Evolutionary conservation across 1,139 yeast species (phyloP).

Genomic region (Suhomyces anneliseae): DNA sequence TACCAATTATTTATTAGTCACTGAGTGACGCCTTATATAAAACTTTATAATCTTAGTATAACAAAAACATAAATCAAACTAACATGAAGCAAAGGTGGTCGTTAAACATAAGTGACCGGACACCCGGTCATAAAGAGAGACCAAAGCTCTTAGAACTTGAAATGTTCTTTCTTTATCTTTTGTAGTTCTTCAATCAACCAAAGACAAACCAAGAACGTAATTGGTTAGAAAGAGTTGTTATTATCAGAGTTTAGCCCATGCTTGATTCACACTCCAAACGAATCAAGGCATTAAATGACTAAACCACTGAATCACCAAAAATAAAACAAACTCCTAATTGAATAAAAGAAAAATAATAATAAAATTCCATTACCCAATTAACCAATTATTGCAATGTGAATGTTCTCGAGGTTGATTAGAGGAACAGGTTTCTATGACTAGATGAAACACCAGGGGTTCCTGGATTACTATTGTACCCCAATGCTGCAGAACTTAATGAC

Average conservation of each 20-base stretch:
- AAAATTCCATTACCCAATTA: too few relatives aligned
- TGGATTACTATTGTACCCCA: conserved; percentile 50
- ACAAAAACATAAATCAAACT: not conserved
- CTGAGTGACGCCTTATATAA: conserved; percentile 3
- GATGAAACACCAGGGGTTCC: conserved; percentile 35
- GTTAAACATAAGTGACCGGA: conserved; percentile 2
- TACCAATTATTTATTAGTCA: conserved; percentile 7
- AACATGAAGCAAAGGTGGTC: conserved; percentile 4
- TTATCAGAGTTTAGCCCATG: too few relatives aligned
- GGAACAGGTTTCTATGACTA: conserved; percentile 22
- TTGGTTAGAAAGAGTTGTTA: not conserved
- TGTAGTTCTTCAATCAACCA: too few relatives aligned
- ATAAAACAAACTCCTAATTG: too few relatives aligned
- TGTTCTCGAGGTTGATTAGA: conserved; percentile 10
- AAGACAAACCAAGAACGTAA: not conserved
- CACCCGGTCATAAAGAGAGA: not conserved
- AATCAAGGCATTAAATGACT: too few relatives aligned
- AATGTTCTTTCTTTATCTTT: not conserved
- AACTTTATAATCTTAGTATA: conserved; percentile 1
- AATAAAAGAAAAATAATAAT: too few relatives aligned
- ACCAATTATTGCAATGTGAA: not conserved
- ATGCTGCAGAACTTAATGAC: conserved; percentile 49
- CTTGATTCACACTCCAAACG: too few relatives aligned
- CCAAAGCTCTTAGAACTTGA: not conserved
- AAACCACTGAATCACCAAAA: too few relatives aligned